These are phyloP conservation scores for Orbilia quercus DNA, from an alignment of 2,329 filamentous ascomycete genomes.

Conservation along the genomic window DNA sequence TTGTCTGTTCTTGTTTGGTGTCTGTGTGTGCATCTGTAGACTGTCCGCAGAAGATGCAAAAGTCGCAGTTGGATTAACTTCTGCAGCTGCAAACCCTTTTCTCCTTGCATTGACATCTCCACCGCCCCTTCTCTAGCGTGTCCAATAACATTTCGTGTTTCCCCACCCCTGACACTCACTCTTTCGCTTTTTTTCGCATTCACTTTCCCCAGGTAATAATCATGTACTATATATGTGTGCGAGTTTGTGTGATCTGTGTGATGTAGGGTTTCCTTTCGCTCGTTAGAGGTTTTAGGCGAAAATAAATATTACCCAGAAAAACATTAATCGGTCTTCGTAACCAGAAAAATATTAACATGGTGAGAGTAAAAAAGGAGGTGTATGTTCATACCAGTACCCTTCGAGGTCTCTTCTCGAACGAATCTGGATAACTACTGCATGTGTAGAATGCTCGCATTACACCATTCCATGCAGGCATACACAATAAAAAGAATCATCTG, in stretches of 20 bases:
- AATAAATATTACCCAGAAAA: too few relatives aligned
- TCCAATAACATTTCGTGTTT: slow-evolving; percentile 21
- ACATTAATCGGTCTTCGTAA: too few relatives aligned
- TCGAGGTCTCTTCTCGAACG: not conserved
- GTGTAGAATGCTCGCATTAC: too few relatives aligned
- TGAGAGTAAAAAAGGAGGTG: not conserved
- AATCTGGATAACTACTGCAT: not conserved
- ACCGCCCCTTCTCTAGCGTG: slow-evolving; percentile 14
- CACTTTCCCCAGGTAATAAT: too few relatives aligned
- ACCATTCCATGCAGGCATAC: too few relatives aligned
- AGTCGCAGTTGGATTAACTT: too few relatives aligned
- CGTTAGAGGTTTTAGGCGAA: slow-evolving; percentile 1
- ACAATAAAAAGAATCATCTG: too few relatives aligned
- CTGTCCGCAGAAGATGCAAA: slow-evolving; percentile 11
- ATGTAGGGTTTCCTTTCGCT: too few relatives aligned
- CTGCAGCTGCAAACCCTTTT: slow-evolving; percentile 37
- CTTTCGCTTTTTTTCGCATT: too few relatives aligned
- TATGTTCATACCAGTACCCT: not conserved
- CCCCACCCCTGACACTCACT: not conserved
- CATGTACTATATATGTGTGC: too few relatives aligned
- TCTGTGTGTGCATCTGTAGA: not conserved
- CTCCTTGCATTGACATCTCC: slow-evolving; percentile 54
- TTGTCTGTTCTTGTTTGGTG: slow-evolving; percentile 15
- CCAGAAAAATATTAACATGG: too few relatives aligned
- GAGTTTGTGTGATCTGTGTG: too few relatives aligned